phyloP scores from a whole-genome alignment of 2,329 filamentous ascomycete species.

The Fusarium sp. region DNA sequence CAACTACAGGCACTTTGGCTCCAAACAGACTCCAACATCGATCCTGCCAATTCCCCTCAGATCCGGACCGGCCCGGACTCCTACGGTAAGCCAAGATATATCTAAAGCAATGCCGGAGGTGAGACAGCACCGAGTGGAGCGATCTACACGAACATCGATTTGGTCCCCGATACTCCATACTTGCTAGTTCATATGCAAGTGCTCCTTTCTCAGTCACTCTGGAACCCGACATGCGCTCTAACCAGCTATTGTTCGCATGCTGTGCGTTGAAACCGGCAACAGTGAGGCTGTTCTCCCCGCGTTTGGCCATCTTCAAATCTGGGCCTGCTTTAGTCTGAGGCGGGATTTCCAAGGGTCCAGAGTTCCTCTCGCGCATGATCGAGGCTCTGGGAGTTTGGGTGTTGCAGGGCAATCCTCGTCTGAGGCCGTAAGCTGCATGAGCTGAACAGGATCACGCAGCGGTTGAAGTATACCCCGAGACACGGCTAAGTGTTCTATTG shows the following conservation, averaged over 20 bases:
- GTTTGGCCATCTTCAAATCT: background rate
- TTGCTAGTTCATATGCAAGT: background rate
- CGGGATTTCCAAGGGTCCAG: background rate
- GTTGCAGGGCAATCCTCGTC: background rate
- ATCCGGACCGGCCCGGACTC: background rate
- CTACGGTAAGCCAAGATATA: conserved; percentile 3
- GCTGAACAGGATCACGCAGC: background rate
- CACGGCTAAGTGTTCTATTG: background rate
- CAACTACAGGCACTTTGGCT: background rate
- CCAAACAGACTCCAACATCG: background rate
- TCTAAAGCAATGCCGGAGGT: background rate
- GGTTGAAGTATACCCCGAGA: background rate
- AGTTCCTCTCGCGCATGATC: background rate
- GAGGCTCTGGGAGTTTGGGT: background rate
- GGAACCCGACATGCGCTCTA: background rate
- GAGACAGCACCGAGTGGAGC: background rate
- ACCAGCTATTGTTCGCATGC: background rate
- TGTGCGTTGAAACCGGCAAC: background rate
- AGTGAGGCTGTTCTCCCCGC: background rate
- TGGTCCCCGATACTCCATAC: background rate
- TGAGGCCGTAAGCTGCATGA: background rate
- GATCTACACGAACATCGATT: background rate
- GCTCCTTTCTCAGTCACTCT: background rate
- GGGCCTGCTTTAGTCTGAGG: background rate
- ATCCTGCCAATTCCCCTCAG: background rate